Evolutionary conservation across 495 filamentous ascomycete genomes (phyloP), one percentile per base, ranked within the genome.

Genomic region (Aspergillus funiculosus): DNA sequence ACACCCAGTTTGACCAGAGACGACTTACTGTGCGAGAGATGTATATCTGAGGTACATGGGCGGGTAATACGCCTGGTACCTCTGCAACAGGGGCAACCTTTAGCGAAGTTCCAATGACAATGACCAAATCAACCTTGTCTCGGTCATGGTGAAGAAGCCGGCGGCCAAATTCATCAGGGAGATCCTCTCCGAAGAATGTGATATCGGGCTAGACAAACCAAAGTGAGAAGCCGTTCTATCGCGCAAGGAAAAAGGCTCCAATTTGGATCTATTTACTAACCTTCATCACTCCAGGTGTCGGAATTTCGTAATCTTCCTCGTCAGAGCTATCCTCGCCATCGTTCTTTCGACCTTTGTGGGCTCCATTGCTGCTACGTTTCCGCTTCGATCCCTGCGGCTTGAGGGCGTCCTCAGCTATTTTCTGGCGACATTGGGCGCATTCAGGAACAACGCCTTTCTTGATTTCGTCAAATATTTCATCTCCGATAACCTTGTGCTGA

Each of bases 61-160:
- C 65, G 0, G 89, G 87, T 8, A 97, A 55, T 26, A 86, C 83
- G 1, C 85, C 80, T 1, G 90, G 86, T 17, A 96, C 87, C 66
- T 97, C 91, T 24, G 82, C 86, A 5, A 98, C 92, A 19, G 92
- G 92, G 3, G 89, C 89, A 3, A 98, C 92, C 60, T 96, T 95
- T 53, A 98, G 75, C n/a, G 82, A 89, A 1, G 92, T 97, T 35
- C 92, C 92, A 52, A 98, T 96, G 50, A 95, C 92, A 43, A 98
- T 83, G 52, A 97, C 87, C n/a, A 98, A 69, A 53, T 98, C 92
- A 5, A 85, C 87, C 13, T 74, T 67, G 38, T 87, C 78, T 28
- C 80, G 77, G 60, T 98, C 92, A 57, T 88, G 80, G 43, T 86
- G 72, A 25, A 84, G 68, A 13, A 98, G 73, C 5, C 90, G 83